Evolutionary conservation across 2,329 filamentous ascomycete genomes (phyloP), one percentile per base, ranked within the genome.

Genomic region (Chrysoporthe austroafricana): DNA sequence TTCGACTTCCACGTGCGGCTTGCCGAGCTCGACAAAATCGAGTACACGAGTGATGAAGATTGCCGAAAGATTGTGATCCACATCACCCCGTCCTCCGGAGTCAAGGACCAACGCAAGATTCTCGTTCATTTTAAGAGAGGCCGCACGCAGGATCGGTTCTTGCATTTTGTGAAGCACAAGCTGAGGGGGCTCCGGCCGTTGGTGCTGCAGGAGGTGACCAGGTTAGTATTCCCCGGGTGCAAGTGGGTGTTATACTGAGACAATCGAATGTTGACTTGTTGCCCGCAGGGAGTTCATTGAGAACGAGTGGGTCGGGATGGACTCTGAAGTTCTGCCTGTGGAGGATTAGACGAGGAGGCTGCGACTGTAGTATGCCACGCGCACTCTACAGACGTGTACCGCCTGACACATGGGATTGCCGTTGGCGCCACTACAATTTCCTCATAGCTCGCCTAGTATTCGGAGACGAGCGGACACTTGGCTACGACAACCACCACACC

Each of bases 121-220:
- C 77, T 88, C 70, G 83, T 82, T 7, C 75, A 79, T 65, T 88
- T 88, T 71, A 85, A 85, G 74, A 75, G 85, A 6, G 79, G 82
- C 71, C 78, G 83, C 26, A 87, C 85, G 5, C 84, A 86, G 77
- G 77, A 79, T 66, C 79, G 86, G 2, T 86, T 88, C 70, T 73
- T 88, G 59, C 72, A 73, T 26, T 85, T 87, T 67, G 78, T 82
- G 50, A 77, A 78, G 67, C 79, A 78, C 16, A 64, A 64, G 21
- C 8, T 46, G 70, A 82, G 80, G 74, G 79, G 79, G 0, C 73
- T 86, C 7, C 34, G 39, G 36, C 34, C 62, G 11, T 54, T 57
- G 11, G 76, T 73, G 54, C 69, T 86, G 59, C 73, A 78, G 1
- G 80, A 81, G 71, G 76, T 75, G 1, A 73, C 76, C 13, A 69